These are phyloP conservation scores for Aspergillus pseudonomiae DNA, from an alignment of 2,329 filamentous ascomycete species.

Conservation along the genomic window DNA sequence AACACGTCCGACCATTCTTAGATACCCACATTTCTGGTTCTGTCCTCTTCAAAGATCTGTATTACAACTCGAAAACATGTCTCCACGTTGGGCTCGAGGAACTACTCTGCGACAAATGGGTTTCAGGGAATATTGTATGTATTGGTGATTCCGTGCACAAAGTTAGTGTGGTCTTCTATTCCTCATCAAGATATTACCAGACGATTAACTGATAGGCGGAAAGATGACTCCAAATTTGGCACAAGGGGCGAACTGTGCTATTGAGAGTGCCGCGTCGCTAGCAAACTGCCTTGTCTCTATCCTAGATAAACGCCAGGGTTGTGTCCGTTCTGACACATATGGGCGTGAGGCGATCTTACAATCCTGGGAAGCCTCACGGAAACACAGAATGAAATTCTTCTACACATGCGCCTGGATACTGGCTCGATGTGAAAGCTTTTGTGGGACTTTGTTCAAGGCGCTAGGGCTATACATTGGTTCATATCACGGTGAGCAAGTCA, in stretches of 20 bases:
- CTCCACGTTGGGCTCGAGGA: neutral
- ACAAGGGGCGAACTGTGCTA: neutral
- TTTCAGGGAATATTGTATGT: neutral
- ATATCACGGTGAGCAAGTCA: too few species aligned
- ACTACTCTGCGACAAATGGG: neutral
- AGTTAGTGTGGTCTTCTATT: neutral
- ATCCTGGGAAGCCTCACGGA: too few species aligned
- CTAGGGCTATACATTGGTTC: too few species aligned
- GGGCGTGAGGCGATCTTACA: too few species aligned
- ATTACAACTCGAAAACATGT: neutral
- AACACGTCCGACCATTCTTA: too few species aligned
- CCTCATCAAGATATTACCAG: neutral
- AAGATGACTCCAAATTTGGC: neutral
- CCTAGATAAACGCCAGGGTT: too few species aligned
- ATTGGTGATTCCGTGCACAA: neutral
- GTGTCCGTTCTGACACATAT: too few species aligned
- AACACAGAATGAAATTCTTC: too few species aligned
- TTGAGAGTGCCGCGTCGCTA: neutral
- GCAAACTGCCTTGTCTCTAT: neutral
- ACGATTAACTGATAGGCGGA: neutral
- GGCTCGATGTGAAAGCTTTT: too few species aligned
- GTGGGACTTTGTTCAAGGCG: too few species aligned
- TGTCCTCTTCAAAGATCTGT: neutral
- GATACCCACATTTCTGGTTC: neutral
- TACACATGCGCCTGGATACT: too few species aligned